A percentile compares a stretch with the other conserved stretches of the same genome.
These are phyloP conservation scores for Macrotyloma uniflorum DNA, from an alignment of 306 rosid genomes.

Conservation along the genomic window DNA sequence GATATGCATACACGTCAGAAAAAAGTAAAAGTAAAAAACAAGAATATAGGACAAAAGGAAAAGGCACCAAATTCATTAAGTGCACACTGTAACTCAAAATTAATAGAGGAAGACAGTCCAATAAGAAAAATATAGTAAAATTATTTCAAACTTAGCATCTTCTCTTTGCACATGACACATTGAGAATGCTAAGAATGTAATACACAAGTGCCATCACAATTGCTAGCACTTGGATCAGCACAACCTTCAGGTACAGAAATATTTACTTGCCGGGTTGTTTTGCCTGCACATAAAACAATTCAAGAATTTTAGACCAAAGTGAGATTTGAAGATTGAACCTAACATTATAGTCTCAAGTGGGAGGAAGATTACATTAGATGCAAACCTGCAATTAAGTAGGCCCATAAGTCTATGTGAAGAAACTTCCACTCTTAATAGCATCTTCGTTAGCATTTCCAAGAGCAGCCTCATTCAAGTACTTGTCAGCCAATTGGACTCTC, in stretches of 20 bases:
- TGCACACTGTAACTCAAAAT: conserved; percentile 46
- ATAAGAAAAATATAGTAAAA: conserved; percentile 31
- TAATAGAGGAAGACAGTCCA: conserved; percentile 41
- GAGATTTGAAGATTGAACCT: background rate
- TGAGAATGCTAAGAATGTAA: conserved; percentile 50
- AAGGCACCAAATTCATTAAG: conserved; percentile 26
- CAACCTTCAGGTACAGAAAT: conserved; percentile 60
- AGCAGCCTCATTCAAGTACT: conserved; percentile 72
- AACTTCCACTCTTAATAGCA: conserved; percentile 55
- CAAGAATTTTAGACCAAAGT: background rate
- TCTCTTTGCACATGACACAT: conserved; percentile 36
- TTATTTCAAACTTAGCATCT: conserved; percentile 43
- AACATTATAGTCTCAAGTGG: background rate
- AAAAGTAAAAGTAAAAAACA: background rate
- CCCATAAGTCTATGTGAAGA: conserved; percentile 28
- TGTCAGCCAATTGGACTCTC: conserved; percentile 80
- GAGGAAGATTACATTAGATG: background rate
- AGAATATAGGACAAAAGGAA: conserved; percentile 22
- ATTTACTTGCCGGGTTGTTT: conserved; percentile 59
- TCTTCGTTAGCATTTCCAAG: conserved; percentile 71
- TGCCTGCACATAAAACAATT: conserved; percentile 49
- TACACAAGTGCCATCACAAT: conserved; percentile 64
- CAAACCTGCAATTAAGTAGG: conserved; percentile 50
- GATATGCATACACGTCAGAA: background rate
- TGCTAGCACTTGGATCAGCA: conserved; percentile 69